A percentile compares a stretch with the other conserved stretches of the same genome.
These are phyloP conservation scores for Sequoiadendron giganteum DNA, from an alignment of 75 land plant genomes.

Conservation along the genomic window DNA sequence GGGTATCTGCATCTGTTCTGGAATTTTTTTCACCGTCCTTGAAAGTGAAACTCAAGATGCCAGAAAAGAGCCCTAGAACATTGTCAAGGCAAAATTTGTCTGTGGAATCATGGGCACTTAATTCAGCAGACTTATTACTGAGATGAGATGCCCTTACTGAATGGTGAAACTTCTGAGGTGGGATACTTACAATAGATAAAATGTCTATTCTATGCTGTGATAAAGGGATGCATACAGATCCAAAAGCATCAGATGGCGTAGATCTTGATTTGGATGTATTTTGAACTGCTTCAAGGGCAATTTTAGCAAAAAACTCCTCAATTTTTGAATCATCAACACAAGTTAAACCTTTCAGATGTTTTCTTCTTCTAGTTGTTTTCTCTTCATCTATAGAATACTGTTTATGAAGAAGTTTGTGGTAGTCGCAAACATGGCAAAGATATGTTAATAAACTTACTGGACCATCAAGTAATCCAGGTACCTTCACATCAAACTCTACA, in stretches of 20 bases:
- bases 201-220: conserved; percentile 31
- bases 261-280: neutral
- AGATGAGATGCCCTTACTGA: neutral
- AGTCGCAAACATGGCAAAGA: conserved; percentile 39
- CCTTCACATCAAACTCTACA: conserved; percentile 19
- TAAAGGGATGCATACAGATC: conserved; percentile 28
- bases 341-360: neutral
- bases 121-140: neutral
- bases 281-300: conserved; percentile 9
- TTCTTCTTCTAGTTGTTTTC: neutral
- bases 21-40: neutral
- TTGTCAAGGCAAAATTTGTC: neutral
- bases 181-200: conserved; percentile 20
- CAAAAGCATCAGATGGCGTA: conserved; percentile 10
- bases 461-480: conserved; percentile 20
- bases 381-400: conserved; percentile 1
- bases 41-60: conserved; percentile 15
- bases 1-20: conserved; percentile 8
- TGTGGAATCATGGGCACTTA: neutral
- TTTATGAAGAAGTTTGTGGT: conserved; percentile 22
- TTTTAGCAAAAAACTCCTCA: conserved; percentile 2
- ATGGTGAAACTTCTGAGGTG: conserved; percentile 21
- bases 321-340: conserved; percentile 5
- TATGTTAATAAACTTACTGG: conserved; percentile 24
- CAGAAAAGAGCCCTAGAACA: conserved; percentile 22